Conservation (phyloP, 768 basidiomycete genomes). For the Rhizopogon vesiculosus region DNA sequence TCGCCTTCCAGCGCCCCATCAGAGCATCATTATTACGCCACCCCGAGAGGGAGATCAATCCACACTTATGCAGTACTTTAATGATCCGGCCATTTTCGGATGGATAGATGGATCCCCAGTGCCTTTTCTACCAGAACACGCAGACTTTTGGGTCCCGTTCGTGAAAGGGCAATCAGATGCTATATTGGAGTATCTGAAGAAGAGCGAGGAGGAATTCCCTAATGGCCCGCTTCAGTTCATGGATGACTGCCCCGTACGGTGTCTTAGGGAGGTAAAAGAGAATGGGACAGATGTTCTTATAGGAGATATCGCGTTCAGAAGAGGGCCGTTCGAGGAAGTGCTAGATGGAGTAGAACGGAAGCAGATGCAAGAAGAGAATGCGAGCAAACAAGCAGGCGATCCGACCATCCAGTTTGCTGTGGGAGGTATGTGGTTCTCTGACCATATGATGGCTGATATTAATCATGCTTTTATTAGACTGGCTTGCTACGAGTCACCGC, state of each 20-base stretch:
- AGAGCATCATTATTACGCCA: slow-evolving; percentile 56
- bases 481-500: slow-evolving; percentile 55
- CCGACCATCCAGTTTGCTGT: slow-evolving; percentile 55
- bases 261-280: slow-evolving; percentile 48
- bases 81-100: slow-evolving; percentile 42
- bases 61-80: slow-evolving; percentile 34
- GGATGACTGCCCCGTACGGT: slow-evolving; percentile 42
- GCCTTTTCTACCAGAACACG: slow-evolving; percentile 46
- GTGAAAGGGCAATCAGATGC: slow-evolving; percentile 15
- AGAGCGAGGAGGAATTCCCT: slow-evolving; percentile 11
- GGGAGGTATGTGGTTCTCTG: slow-evolving; percentile 40
- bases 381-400: slow-evolving; percentile 39
- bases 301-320: slow-evolving; percentile 32
- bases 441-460: neutral
- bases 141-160: slow-evolving; percentile 30
- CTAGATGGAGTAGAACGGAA: slow-evolving; percentile 33
- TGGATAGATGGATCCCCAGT: slow-evolving; percentile 41
- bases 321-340: slow-evolving; percentile 22
- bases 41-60: slow-evolving; percentile 44
- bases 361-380: slow-evolving; percentile 35
- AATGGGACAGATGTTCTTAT: slow-evolving; percentile 52
- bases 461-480: slow-evolving; percentile 37
- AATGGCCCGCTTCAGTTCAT: slow-evolving; percentile 30
- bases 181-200: slow-evolving; percentile 15
- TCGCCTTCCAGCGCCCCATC: slow-evolving; percentile 43